Conservation (phyloP, 2,329 filamentous ascomycete species). For the Sporothrix brunneoviolacea region DNA sequence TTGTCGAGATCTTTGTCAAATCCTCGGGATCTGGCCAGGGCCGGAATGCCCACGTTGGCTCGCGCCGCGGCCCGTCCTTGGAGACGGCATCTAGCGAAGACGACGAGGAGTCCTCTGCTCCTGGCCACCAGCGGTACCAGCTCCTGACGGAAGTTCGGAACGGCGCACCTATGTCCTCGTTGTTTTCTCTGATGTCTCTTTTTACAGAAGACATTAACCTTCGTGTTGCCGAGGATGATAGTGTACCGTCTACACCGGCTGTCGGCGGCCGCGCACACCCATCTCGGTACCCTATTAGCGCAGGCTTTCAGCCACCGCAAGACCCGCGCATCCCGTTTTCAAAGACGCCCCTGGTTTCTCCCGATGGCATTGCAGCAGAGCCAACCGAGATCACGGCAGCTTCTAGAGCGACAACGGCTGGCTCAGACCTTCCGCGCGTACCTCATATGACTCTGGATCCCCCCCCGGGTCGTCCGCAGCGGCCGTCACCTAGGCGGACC, state of each 20-base stretch:
- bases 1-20: slow-evolving; percentile 98
- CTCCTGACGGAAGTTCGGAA: slow-evolving; percentile 96
- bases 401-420: slow-evolving; percentile 11
- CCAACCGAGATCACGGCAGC: slow-evolving; percentile 17
- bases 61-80: slow-evolving; percentile 33
- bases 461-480: slow-evolving; percentile 23
- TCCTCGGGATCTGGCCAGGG: slow-evolving; percentile 52
- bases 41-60: slow-evolving; percentile 19
- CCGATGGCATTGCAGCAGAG: slow-evolving; percentile 16
- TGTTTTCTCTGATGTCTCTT: slow-evolving; percentile 93
- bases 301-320: slow-evolving; percentile 26
- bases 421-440: slow-evolving; percentile 49
- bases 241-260: slow-evolving; percentile 23
- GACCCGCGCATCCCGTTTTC: slow-evolving; percentile 33
- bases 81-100: slow-evolving; percentile 48
- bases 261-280: slow-evolving; percentile 25
- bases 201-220: slow-evolving; percentile 94
- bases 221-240: slow-evolving; percentile 62
- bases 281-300: slow-evolving; percentile 22
- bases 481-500: slow-evolving; percentile 38
- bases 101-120: slow-evolving; percentile 37
- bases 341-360: slow-evolving; percentile 30
- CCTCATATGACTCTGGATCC: slow-evolving; percentile 68
- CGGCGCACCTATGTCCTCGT: slow-evolving; percentile 93
- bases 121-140: slow-evolving; percentile 79